A percentile compares a stretch with the other conserved stretches of the same genome.
Conservation (phyloP, 2,329 filamentous ascomycete genomes). For the Apiospora aurea region DNA sequence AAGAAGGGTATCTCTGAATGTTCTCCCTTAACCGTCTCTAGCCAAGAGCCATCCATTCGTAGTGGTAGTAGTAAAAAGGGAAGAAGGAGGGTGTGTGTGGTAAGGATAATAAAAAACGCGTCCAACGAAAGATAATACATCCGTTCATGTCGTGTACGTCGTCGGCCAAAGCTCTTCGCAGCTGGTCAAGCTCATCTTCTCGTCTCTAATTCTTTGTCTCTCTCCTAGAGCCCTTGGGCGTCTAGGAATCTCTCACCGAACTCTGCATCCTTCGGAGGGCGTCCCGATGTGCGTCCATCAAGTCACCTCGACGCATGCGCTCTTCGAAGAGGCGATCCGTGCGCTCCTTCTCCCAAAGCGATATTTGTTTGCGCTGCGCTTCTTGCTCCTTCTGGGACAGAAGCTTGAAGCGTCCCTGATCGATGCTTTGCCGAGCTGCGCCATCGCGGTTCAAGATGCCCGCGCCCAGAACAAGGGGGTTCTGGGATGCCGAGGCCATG, state of each 20-base stretch:
- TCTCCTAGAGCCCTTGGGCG: background rate
- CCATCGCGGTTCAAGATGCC: slow-evolving; percentile 44
- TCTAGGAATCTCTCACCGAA: slow-evolving; percentile 44
- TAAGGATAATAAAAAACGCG: background rate
- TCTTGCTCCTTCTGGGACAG: slow-evolving; percentile 70
- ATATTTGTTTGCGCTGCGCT: slow-evolving; percentile 64
- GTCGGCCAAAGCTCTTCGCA: background rate
- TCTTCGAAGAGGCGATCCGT: slow-evolving; percentile 72
- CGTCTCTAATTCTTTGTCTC: background rate
- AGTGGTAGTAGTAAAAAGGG: background rate
- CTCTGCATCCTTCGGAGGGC: slow-evolving; percentile 82
- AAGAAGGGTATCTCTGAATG: slow-evolving; percentile 23
- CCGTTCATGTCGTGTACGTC: slow-evolving; percentile 10
- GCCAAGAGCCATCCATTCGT: slow-evolving; percentile 7
- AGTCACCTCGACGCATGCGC: slow-evolving; percentile 76
- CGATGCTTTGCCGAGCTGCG: slow-evolving; percentile 56
- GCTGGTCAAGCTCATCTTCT: slow-evolving; percentile 10
- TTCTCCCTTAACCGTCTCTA: slow-evolving; percentile 16
- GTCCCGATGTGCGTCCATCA: slow-evolving; percentile 79
- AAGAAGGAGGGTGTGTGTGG: background rate
- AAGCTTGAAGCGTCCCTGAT: slow-evolving; percentile 62
- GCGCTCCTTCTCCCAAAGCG: slow-evolving; percentile 63
- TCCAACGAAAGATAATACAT: background rate
- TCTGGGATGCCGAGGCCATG: slow-evolving; percentile 41
- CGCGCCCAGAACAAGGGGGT: slow-evolving; percentile 32